These are phyloP conservation scores for Didymella sp. DNA, from an alignment of 2,329 filamentous ascomycete genomes.

Conservation along the genomic window DNA sequence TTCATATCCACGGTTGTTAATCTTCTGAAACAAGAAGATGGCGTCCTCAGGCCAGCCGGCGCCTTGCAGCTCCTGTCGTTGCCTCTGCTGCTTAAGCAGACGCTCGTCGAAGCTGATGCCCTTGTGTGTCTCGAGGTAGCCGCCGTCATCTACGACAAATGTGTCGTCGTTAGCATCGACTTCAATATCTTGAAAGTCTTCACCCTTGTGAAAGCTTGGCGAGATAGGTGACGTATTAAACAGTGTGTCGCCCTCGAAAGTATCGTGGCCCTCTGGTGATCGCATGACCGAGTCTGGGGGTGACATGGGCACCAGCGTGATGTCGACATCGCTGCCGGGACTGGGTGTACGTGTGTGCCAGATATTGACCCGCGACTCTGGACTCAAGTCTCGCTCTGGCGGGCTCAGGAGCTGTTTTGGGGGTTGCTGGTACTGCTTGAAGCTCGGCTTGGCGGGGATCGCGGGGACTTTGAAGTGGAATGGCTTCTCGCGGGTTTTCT, in stretches of 20 bases:
- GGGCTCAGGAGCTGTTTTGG: constrained; percentile 6
- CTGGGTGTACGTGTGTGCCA: constrained; percentile 38
- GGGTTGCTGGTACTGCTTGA: constrained; percentile 9
- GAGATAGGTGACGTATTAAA: constrained; percentile 18
- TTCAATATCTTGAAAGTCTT: constrained; percentile 25
- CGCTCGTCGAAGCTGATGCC: constrained; percentile 34
- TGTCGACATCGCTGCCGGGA: constrained; percentile 28
- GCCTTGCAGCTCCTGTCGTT: constrained; percentile 46
- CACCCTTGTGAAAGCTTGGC: constrained; percentile 12
- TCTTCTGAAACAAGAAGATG: constrained; percentile 60
- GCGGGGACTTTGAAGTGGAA: constrained; percentile 49
- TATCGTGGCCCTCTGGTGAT: constrained; percentile 21
- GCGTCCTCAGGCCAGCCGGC: constrained; percentile 61
- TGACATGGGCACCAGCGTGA: constrained; percentile 40
- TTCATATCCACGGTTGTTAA: constrained; percentile 64
- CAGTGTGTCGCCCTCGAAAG: constrained; percentile 43
- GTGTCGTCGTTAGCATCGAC: constrained; percentile 49
- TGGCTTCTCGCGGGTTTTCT: constrained; percentile 45
- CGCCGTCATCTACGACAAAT: constrained; percentile 43
- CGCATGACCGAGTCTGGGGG: constrained; percentile 36
- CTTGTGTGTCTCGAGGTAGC: constrained; percentile 37
- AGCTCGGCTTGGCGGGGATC: constrained; percentile 21
- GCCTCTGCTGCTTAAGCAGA: constrained; percentile 19
- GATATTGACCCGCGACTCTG: constrained; percentile 32
- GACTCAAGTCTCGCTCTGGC: constrained; percentile 43